Evolutionary conservation across 1,139 yeast species (phyloP), one percentile per base, ranked within the genome.

Genomic region (Hansenula lynferdii): DNA sequence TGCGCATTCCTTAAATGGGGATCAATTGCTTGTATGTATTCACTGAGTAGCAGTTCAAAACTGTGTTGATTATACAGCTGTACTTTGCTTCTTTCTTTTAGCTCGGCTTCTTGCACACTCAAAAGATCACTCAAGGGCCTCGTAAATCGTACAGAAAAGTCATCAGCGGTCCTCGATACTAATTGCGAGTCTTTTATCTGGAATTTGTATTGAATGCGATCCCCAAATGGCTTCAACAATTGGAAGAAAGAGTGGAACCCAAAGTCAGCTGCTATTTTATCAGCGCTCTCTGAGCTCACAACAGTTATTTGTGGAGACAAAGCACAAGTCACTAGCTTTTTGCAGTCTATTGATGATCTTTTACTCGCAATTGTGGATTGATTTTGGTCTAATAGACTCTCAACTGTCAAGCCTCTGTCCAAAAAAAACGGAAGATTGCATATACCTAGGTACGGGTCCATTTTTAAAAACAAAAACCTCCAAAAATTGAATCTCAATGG

Each of bases 281-380:
- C 81, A 5, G 79, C 76, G 43, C 67, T 70, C 28, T 57, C 66
- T 0, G 85, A 70, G 6, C 80, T 65, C 20, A 70, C 70, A 8
- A 80, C 67, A 1, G 84, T 69, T 15, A 81, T 65, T 32, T 71
- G 62, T 14, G 90, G 90, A 21, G 80, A 71, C 44, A 72, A 73
- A 11, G 80, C 69, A 44, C 70, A 50, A 9, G 61, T 38, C 2
- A 58, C 48, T 16, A 57, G 44, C 25, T 42, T 44, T 35, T 52
- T 51, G 42, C 59, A 54, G 19, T 48, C 44, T 32, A 37, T 42
- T 36, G 55, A 62, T 34, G 46, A 45, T 19, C 41, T 40, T 36
- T 50, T 52, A 11, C 42, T 34, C 2, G 44, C 48, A 17, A 31
- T 12, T 19, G 20, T 26, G 14, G 38, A n/a, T 16, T 35, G 42